Evolutionary conservation across 2,329 filamentous ascomycete genomes (phyloP), one percentile per base, ranked within the genome.

Genomic region (Xylariaceae sp.): DNA sequence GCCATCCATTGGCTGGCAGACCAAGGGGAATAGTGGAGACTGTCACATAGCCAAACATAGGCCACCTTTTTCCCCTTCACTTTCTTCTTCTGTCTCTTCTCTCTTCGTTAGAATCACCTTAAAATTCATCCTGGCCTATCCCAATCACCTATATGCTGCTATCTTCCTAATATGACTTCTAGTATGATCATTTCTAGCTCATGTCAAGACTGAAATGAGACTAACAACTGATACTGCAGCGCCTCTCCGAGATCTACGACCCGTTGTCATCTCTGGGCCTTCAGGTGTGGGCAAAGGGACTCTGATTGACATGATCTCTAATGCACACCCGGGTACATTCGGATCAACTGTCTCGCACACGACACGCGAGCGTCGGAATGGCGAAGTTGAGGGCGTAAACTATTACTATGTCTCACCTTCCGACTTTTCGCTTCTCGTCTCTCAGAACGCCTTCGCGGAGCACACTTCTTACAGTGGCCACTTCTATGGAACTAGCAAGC

Each of bases 221-320:
- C n/a, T n/a, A n/a, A n/a, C n/a, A n/a, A n/a, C n/a, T n/a, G n/a
- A n/a, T n/a, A n/a, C n/a, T n/a, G n/a, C n/a, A n/a, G n/a, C n/a
- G n/a, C n/a, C 38, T 31, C 48, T 17, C 43, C 46, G 31, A 13
- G 45, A 51, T 40, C 52, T 33, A 44, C 36, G 36, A 48, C 53
- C 53, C 17, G 45, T 55, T 36, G 45, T 55, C 5, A 55, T 52
- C 31, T 55, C 53, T 3, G 50, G 50, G 18, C 46, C 50, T 46
- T 53, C 50, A 42, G 53, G 53, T 18, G 46, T 55, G 17, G 53
- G 50, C 50, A 55, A 55, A 45, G 47, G 42, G 42, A 55, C 50
- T 22, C 46, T 53, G 12, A 19, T n/a, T 47, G 42, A 50, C 44
- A 49, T 31, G 19, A 38, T 55, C 4, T 44, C 44, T 19, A 42